Conservation (phyloP, 108 stramenopile species). For the Cylindrotheca fusiformis region DNA sequence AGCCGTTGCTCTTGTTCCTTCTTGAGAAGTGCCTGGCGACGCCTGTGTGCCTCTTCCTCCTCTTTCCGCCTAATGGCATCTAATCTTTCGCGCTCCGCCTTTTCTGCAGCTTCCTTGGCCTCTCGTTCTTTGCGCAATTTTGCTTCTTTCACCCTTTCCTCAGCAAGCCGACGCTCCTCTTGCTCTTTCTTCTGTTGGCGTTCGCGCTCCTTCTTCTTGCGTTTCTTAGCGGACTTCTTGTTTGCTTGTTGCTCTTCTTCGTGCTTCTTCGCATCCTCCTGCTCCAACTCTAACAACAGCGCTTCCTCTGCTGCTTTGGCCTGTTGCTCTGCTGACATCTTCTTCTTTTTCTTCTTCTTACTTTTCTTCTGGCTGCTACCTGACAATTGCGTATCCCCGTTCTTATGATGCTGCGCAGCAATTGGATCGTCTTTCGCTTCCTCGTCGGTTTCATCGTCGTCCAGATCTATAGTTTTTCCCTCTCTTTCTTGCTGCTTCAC, state of each 20-base stretch:
- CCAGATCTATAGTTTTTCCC: conserved; percentile 20
- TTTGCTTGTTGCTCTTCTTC: conserved; percentile 66
- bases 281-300: conserved; percentile 72
- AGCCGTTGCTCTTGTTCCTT: conserved; percentile 30
- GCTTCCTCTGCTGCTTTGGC: conserved; percentile 85
- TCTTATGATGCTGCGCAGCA: conserved; percentile 3
- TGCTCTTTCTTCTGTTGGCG: conserved; percentile 72
- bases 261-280: conserved; percentile 70
- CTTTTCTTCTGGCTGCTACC: conserved; percentile 11
- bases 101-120: conserved; percentile 40
- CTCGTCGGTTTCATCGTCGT: conserved; percentile 30
- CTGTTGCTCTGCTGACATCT: conserved; percentile 67
- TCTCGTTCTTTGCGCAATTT: conserved; percentile 43
- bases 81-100: conserved; percentile 40
- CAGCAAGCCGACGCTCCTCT: conserved; percentile 61
- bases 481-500: conserved; percentile 79
- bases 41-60: conserved; percentile 41
- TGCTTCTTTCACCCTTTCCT: conserved; percentile 50
- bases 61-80: conserved; percentile 24
- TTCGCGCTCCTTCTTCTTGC: conserved; percentile 84
- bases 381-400: conserved; percentile 54
- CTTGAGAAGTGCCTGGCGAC: conserved; percentile 19
- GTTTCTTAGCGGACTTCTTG: conserved; percentile 82
- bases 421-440: conserved; percentile 44
- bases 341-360: conserved; percentile 71